Evolutionary conservation across 371 early-diverging fungal species (phyloP), one percentile per base, ranked within the genome.

Genomic region (Lichtheimia ornata): DNA sequence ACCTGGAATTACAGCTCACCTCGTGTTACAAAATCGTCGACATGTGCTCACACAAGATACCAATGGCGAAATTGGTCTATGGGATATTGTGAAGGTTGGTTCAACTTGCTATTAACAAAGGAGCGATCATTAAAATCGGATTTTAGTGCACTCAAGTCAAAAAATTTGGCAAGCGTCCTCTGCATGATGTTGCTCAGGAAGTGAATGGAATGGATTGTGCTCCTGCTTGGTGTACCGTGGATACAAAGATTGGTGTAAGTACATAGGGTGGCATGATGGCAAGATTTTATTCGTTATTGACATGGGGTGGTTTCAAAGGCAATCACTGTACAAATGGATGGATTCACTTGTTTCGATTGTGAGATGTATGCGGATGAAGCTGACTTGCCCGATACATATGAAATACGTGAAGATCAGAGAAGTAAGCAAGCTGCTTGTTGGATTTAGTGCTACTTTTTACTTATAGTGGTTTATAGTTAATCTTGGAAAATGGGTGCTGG

Each of bases 171-270:
- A 81, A 84, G n/a, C 76, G 74, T 43, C 72, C 80, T 27, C 52
- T 88, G 50, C 84, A 91, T 11, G 78, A 79, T 1, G 84, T 86
- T n/a, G 84, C 86, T 13, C 74, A 85, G 41, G 78, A 81, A 47
- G 73, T 87, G 62, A 89, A 91, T 52, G 82, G 90, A 2, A 70
- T 83, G 5, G 94, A 96, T 62, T 90, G 92, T 42, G 87, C 93
- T 42, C 90, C 92, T 20, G 82, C 89, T 17, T 97, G 98, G 98
- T 96, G 97, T 70, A 72, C 88, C 0, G 83, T 97, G 9, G 96
- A 96, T 69, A 94, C 91, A 4, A 91, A 91, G 49, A 91, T 91
- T 55, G 97, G 97, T 27, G 87, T 88, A 76, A 66, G 81, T 60
- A 15, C 18, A 28, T 18, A 2, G 22, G 22, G 49, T 42, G 54